Conservation (phyloP, 306 rosid species). For the Cicer bijugum region DNA sequence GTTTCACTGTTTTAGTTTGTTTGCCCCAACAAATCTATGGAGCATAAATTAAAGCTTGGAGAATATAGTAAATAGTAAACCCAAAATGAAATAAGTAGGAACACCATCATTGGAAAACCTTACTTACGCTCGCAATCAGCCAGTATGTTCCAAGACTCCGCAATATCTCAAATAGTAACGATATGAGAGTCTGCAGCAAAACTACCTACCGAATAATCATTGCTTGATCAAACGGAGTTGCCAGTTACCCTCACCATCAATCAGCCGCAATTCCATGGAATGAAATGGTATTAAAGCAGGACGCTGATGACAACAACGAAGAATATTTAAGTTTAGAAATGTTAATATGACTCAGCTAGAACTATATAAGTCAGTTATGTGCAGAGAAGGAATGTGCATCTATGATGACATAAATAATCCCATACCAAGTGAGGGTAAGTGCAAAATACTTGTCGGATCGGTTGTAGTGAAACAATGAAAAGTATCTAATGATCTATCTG, state of each 20-base stretch:
- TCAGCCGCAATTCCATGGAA: constrained; percentile 77
- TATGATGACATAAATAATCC: constrained; percentile 18
- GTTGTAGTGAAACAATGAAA: constrained; percentile 29
- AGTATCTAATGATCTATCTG: constrained; percentile 17
- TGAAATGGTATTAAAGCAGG: constrained; percentile 97
- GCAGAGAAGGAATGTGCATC: constrained; percentile 25
- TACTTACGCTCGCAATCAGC: constrained; percentile 36
- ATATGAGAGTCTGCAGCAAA: constrained; percentile 36
- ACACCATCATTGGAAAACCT: constrained; percentile 39
- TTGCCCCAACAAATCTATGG: constrained; percentile 36
- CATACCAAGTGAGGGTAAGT: constrained; percentile 27
- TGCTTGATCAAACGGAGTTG: constrained; percentile 80
- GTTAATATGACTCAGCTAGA: constrained; percentile 13
- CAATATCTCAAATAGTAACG: constrained; percentile 43
- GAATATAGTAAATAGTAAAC: constrained; percentile 35
- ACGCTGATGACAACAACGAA: constrained; percentile 56
- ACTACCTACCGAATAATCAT: constrained; percentile 42
- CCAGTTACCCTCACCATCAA: constrained; percentile 99
- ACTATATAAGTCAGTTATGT: not conserved
- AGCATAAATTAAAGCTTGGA: constrained; percentile 35
- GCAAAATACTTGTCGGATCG: constrained; percentile 8
- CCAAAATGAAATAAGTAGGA: constrained; percentile 23
- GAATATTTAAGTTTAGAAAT: too few species aligned
- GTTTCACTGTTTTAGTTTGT: constrained; percentile 27
- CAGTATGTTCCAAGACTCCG: constrained; percentile 37